Base-by-base conservation (phyloP, 2,329 filamentous ascomycete genomes). In the Paradendryphiella salina region DNA sequence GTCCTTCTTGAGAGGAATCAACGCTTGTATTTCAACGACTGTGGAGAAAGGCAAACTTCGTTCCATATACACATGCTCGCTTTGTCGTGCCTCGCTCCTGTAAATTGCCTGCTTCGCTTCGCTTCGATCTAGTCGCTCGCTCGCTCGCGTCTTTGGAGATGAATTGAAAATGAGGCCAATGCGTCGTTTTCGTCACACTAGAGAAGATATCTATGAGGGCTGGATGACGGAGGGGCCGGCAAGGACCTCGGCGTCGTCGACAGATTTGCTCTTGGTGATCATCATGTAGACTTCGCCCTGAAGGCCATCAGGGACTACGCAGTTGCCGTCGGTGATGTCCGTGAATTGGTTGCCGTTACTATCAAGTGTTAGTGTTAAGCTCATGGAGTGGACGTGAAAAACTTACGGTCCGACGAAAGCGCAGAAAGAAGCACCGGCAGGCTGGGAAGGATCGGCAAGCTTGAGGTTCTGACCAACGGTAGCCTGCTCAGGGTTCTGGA, bases 201-300 rank as follows among this genome's bases (percentile, higher is more conserved):
- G 38, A 41, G 17, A 43, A 45, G 40, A 32, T 42, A 38, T 62
- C 55, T 71, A 73, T 61, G 70, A 73, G 54, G 69, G 69, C 64
- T 71, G 67, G 61, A 73, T 66, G 54, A 73, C 69, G 18, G 69
- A 71, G 23, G 70, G 70, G 11, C 70, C 87, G 60, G 86, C 86
- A 58, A 89, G 75, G 39, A 85, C 84, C 60, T 85, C 84, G 32
- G 59, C 56, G 41, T 74, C 71, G 44, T 57, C 57, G 17, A 69
- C 47, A 11, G 70, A 68, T 57, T 72, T 42, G 21, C 64, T 62
- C 64, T 72, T 87, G 47, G 85, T 82, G 60, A 90, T 77, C 63
- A 84, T 84, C 64, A 89, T 79, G 73, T 88, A 90, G 41, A 83
- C 82, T 57, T 88, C 77, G 38, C 87, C 87, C 7, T 78, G 76